Base-by-base conservation (phyloP, 306 rosid genomes). In the Pachyrhizus erosus region DNA sequence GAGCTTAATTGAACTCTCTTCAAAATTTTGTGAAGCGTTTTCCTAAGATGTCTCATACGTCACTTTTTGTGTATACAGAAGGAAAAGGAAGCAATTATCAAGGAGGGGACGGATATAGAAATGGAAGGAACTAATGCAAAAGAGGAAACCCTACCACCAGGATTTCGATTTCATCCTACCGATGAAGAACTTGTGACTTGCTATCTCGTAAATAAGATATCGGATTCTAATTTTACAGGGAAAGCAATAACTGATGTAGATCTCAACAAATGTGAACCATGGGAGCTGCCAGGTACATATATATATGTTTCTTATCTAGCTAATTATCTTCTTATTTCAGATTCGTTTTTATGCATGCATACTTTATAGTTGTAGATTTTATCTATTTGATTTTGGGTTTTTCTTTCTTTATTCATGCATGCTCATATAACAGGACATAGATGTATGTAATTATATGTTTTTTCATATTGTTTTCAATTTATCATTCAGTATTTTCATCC, bases 221-320 rank as follows among this genome's bases (percentile, higher is more conserved):
- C 94, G 2, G 97, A 95, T 86, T 52, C 94, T 49, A 76, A 34
- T 67, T 95, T 93, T 71, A 87, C 98, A 9, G 96, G 86, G 7
- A 89, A 81, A 65, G 99, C 99, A 8, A 62, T 95, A 17, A 87
- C 87, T 20, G 99, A 95, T 75, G 95, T 95, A 33, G 98, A 95
- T 87, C 99, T 96, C 87, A 96, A 93, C 86, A 96, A 96, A 68
- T 90, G 87, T 46, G 99, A 96, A 72, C 99, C 99, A 3, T 96
- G 99, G 98, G 99, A 96, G n/a, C 97, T 96, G 4, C 99, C 99
- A 70, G 99, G 99, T 96, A 71, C 72, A 3, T 48, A 42, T 6
- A 27, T 6, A 3, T 27, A 2, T 15, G 14, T 10, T 65, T 31
- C 0, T 54, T 54, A 17, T 58, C 48, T 74, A 51, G 15, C 7